Conservation (phyloP, 495 filamentous ascomycete species). For the Cercophora samala region DNA sequence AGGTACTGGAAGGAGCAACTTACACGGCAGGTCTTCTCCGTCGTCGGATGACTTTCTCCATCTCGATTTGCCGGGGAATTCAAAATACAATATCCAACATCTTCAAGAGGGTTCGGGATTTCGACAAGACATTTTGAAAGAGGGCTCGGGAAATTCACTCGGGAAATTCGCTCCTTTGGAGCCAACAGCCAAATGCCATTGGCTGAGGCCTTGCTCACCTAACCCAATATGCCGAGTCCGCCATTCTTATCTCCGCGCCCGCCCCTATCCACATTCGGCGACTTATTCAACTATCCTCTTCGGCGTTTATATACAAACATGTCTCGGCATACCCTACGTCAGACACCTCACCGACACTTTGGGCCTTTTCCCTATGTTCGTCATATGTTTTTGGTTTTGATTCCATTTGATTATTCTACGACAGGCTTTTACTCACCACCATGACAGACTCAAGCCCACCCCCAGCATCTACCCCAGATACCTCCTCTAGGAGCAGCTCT, state of each 20-base stretch:
- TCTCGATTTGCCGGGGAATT: neutral
- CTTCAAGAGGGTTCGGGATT: neutral
- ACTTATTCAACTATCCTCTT: neutral
- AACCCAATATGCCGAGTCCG: neutral
- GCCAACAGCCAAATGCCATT: neutral
- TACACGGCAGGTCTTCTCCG: slow-evolving; percentile 21
- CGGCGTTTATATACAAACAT: neutral
- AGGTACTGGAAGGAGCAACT: slow-evolving; percentile 1
- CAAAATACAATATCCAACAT: neutral
- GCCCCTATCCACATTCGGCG: neutral
- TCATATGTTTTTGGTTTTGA: neutral
- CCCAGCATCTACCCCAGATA: neutral
- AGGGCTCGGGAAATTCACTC: neutral
- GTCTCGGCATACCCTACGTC: neutral
- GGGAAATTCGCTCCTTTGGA: neutral
- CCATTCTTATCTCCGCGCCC: neutral
- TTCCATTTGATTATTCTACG: neutral
- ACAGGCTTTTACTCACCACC: neutral
- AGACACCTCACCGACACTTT: neutral
- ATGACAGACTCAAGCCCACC: neutral
- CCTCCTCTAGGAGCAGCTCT: neutral
- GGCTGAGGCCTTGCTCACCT: neutral
- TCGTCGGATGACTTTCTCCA: slow-evolving; percentile 10
- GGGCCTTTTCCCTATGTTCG: neutral
- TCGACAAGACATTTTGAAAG: neutral